A percentile compares a stretch with the other conserved stretches of the same genome.
Conservation (phyloP, 768 basidiomycete species). For the Nidula microcarpa region DNA sequence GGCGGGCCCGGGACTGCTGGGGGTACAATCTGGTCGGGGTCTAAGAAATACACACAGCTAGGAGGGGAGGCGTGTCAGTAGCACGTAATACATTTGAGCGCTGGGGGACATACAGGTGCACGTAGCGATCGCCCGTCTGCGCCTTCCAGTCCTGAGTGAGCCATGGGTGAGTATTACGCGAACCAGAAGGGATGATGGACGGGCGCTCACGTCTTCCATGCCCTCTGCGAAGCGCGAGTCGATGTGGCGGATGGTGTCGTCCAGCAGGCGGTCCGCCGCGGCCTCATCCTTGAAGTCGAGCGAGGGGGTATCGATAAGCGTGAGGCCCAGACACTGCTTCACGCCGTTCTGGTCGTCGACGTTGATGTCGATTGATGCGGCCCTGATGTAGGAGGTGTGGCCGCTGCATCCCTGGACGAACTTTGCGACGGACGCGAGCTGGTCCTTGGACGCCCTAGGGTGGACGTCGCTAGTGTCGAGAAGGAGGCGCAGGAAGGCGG, state of each 20-base stretch:
- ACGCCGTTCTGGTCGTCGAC: constrained; percentile 47
- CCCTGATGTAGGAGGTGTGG: constrained; percentile 70
- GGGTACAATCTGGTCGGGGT: constrained; percentile 78
- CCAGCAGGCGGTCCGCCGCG: constrained; percentile 57
- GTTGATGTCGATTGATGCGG: constrained; percentile 71
- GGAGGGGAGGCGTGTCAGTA: constrained; percentile 8
- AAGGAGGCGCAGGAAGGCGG: constrained; percentile 80
- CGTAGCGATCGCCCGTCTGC: constrained; percentile 68
- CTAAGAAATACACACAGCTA: constrained; percentile 85
- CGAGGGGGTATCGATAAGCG: constrained; percentile 80
- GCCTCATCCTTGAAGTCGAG: constrained; percentile 70
- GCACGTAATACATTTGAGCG: constrained; percentile 8
- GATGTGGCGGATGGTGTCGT: constrained; percentile 68
- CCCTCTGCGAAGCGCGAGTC: constrained; percentile 73
- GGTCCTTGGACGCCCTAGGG: constrained; percentile 59
- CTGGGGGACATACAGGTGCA: constrained; percentile 64
- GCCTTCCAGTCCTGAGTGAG: constrained; percentile 64
- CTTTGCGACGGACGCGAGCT: constrained; percentile 76
- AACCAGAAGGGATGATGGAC: constrained; percentile 12
- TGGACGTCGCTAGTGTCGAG: constrained; percentile 78
- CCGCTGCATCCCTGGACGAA: constrained; percentile 74
- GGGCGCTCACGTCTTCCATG: constrained; percentile 67
- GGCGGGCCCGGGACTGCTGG: constrained; percentile 65
- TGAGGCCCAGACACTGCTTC: constrained; percentile 53
- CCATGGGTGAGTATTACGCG: constrained; percentile 12